Evolutionary conservation across 768 basidiomycete species (phyloP).

Genomic region (Asterophora lycoperdoides): DNA sequence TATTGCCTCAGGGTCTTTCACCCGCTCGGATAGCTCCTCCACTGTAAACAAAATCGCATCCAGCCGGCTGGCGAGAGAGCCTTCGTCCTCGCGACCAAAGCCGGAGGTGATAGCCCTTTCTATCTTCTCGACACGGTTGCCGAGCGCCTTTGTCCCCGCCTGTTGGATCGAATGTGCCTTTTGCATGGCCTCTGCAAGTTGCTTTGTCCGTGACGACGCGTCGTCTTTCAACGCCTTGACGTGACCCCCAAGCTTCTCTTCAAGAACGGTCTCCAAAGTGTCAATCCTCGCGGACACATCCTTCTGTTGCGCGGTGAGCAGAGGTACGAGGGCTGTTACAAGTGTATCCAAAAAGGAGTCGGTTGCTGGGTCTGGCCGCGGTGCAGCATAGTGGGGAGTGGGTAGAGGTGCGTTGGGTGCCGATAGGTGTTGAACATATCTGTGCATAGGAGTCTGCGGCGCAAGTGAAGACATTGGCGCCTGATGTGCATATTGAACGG

Average conservation of each 20-base stretch:
- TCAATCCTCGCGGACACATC: slow-evolving; percentile 8
- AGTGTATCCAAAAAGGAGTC: slow-evolving; percentile 2
- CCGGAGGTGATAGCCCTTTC: slow-evolving; percentile 17
- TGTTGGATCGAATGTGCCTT: slow-evolving; percentile 11
- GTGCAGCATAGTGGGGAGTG: neutral
- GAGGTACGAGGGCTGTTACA: slow-evolving; percentile 3
- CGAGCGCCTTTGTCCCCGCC: neutral
- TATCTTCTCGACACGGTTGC: slow-evolving; percentile 13
- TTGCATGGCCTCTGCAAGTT: slow-evolving; percentile 10
- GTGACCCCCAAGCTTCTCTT: slow-evolving; percentile 6
- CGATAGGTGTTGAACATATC: neutral
- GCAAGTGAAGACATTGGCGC: neutral
- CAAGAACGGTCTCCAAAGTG: slow-evolving; percentile 5
- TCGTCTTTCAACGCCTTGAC: slow-evolving; percentile 9
- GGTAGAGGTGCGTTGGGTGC: neutral
- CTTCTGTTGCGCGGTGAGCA: slow-evolving; percentile 4
- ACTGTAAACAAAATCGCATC: slow-evolving; percentile 19
- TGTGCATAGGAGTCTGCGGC: neutral
- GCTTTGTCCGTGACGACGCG: slow-evolving; percentile 6
- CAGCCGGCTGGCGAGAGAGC: slow-evolving; percentile 14
- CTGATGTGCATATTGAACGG: neutral
- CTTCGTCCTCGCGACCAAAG: slow-evolving; percentile 11
- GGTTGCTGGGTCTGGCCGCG: neutral
- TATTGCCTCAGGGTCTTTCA: slow-evolving; percentile 19
- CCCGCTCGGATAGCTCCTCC: slow-evolving; percentile 19